phyloP scores from a whole-genome alignment of 2,329 filamentous ascomycete genomes.

The Pyrenophora graminea region DNA sequence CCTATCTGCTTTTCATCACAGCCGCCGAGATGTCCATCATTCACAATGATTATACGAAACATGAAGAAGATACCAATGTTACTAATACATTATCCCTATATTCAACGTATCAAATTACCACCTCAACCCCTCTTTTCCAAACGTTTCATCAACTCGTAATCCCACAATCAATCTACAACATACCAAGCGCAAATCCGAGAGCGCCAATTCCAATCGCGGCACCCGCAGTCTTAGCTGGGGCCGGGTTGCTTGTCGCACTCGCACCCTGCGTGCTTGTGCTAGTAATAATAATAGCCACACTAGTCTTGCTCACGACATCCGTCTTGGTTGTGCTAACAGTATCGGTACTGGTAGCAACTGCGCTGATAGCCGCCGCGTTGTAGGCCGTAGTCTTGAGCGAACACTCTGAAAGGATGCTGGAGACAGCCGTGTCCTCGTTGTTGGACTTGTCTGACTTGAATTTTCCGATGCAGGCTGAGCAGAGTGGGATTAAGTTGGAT shows the following conservation, averaged over 20 bases:
- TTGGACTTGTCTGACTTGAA: slow-evolving; percentile 21
- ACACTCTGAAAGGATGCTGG: background rate
- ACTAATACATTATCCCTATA: no score
- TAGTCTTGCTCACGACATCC: background rate
- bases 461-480: slow-evolving; percentile 37
- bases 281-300: background rate
- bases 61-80: no score
- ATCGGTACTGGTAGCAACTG: background rate
- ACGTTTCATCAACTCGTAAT: no score
- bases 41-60: no score
- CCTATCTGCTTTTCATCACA: no score
- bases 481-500: slow-evolving; percentile 30
- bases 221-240: slow-evolving; percentile 20
- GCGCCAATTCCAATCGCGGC: slow-evolving; percentile 28
- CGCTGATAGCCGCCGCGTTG: slow-evolving; percentile 6
- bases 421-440: slow-evolving; percentile 13
- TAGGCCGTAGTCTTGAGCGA: slow-evolving; percentile 1
- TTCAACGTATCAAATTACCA: no score
- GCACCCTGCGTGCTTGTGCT: background rate
- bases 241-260: slow-evolving; percentile 12
- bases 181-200: slow-evolving; percentile 24
- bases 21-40: no score
- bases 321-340: slow-evolving; percentile 1
- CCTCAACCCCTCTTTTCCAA: no score
- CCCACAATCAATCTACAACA: slow-evolving; percentile 14